Conservation (phyloP, 495 filamentous ascomycete species). For the Pyronema omphalodes region DNA sequence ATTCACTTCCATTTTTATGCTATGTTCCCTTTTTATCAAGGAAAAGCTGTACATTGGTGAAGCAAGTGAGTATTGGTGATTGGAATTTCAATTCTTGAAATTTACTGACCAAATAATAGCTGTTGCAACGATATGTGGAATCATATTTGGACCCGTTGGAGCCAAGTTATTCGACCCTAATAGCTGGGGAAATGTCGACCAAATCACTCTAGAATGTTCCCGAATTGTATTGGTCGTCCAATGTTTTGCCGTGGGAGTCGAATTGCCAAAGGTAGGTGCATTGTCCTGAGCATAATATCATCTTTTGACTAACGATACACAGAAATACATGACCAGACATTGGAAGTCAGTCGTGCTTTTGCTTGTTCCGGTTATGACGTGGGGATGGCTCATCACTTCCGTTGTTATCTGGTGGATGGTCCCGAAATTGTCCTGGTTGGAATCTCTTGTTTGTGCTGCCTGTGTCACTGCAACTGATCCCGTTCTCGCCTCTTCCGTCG, state of each 20-base stretch:
- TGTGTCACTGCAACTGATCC: conserved; percentile 98
- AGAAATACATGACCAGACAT: conserved; percentile 89
- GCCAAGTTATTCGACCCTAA: conserved; percentile 74
- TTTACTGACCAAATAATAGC: conserved; percentile 24
- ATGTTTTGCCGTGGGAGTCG: conserved; percentile 98
- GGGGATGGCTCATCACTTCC: conserved; percentile 85
- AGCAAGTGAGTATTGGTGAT: conserved; percentile 36
- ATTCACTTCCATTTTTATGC: conserved; percentile 96
- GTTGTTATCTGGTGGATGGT: conserved; percentile 97
- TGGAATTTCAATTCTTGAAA: background rate
- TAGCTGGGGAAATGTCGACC: conserved; percentile 83
- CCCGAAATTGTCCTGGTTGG: conserved; percentile 61
- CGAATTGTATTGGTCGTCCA: conserved; percentile 95
- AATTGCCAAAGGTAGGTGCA: conserved; percentile 57
- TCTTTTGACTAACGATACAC: background rate
- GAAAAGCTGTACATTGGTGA: conserved; percentile 97
- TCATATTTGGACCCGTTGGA: conserved; percentile 93
- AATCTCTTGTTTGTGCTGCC: conserved; percentile 68
- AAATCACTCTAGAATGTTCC: conserved; percentile 91
- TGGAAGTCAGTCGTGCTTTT: conserved; percentile 85
- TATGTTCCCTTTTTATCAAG: conserved; percentile 94
- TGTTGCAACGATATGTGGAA: conserved; percentile 83
- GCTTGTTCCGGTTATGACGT: conserved; percentile 91
- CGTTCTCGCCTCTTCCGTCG: conserved; percentile 90
- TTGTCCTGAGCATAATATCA: background rate